Conservation (phyloP, 345 rosid genomes). For the Adansonia digitata region DNA sequence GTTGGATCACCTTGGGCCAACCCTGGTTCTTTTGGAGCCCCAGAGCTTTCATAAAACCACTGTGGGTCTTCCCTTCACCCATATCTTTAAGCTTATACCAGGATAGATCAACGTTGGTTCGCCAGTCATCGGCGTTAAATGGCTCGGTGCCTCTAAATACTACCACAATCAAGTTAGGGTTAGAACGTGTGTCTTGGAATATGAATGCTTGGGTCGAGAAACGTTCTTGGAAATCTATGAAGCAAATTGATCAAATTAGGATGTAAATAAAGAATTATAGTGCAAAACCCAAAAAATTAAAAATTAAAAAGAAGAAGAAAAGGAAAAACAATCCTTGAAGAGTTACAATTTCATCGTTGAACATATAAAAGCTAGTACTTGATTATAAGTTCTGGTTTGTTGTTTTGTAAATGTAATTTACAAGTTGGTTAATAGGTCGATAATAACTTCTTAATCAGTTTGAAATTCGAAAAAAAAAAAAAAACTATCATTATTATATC, state of each 20-base stretch:
- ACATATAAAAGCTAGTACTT: too few relatives aligned
- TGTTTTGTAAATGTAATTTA: too few relatives aligned
- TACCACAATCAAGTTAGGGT: conserved; percentile 44
- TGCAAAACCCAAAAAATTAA: too few relatives aligned
- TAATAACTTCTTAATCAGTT: too few relatives aligned
- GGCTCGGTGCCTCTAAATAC: conserved; percentile 64
- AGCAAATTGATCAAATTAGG: not conserved
- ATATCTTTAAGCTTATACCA: conserved; percentile 45
- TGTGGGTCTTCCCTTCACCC: conserved; percentile 39
- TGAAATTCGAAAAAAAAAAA: too few relatives aligned
- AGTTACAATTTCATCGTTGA: not conserved
- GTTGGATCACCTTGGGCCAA: conserved; percentile 30
- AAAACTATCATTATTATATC: too few relatives aligned
- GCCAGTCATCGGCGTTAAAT: conserved; percentile 41
- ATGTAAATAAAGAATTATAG: too few relatives aligned
- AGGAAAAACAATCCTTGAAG: not conserved
- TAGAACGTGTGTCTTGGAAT: conserved; percentile 30
- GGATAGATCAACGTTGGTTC: conserved; percentile 45
- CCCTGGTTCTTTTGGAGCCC: conserved; percentile 41
- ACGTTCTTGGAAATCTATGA: conserved; percentile 27
- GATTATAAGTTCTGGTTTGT: too few relatives aligned
- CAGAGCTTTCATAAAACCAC: conserved; percentile 56
- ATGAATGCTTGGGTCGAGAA: conserved; percentile 48
- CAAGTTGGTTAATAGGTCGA: too few relatives aligned
- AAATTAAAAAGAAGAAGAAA: not conserved